phyloP scores from a whole-genome alignment of 2,329 filamentous ascomycete genomes.

The Myrmaecium sp. region DNA sequence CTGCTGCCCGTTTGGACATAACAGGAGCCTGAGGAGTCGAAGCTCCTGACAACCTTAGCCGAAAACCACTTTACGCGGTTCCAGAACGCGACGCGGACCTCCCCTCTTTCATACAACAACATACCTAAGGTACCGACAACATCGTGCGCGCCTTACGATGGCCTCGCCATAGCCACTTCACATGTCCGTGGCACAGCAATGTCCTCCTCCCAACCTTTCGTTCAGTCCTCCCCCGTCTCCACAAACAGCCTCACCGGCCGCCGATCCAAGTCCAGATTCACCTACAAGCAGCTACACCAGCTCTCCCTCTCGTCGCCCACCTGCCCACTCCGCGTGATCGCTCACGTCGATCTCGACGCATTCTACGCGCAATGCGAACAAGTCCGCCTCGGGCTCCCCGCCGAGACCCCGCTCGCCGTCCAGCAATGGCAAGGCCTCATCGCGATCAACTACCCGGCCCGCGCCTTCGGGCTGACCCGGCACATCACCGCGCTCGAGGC shows the following conservation, averaged over 20 bases:
- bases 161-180: too few relatives aligned
- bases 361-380: conserved; percentile 95
- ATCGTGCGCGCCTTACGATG: too few relatives aligned
- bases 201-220: conserved; percentile 32
- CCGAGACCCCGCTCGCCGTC: conserved; percentile 71
- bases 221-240: conserved; percentile 29
- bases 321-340: conserved; percentile 70
- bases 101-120: too few relatives aligned
- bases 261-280: conserved; percentile 52
- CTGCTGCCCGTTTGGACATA: too few relatives aligned
- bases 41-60: too few relatives aligned
- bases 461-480: conserved; percentile 60
- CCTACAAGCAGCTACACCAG: conserved; percentile 64
- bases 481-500: conserved; percentile 71
- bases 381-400: conserved; percentile 58
- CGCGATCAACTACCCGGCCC: conserved; percentile 87
- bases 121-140: too few relatives aligned
- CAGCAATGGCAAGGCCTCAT: conserved; percentile 94
- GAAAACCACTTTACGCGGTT: too few relatives aligned
- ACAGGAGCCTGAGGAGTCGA: too few relatives aligned
- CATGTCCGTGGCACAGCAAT: conserved; percentile 13
- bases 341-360: conserved; percentile 88
- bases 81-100: too few relatives aligned
- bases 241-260: conserved; percentile 16
- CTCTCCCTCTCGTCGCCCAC: conserved; percentile 53